Conservation (phyloP, 345 rosid species). For the Citrus reticulata region DNA sequence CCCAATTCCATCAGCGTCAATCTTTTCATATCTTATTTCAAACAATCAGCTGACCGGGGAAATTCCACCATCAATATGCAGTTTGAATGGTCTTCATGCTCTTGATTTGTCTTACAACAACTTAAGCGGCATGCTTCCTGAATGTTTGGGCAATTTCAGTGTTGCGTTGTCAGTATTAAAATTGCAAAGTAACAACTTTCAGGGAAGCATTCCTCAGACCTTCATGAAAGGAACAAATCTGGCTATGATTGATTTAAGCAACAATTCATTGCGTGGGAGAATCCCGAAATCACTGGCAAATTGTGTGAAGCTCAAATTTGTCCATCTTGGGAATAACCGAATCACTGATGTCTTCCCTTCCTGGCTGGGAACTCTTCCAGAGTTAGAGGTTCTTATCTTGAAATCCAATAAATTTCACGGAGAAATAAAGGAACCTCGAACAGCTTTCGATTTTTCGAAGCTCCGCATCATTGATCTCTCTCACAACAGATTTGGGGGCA, state of each 20-base stretch:
- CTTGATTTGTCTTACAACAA: too few relatives aligned
- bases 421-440: background rate
- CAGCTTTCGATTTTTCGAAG: background rate
- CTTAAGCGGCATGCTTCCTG: too few relatives aligned
- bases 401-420: conserved; percentile 5
- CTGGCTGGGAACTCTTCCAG: conserved; percentile 16
- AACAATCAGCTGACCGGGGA: too few relatives aligned
- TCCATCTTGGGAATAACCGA: background rate
- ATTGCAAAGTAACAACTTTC: too few relatives aligned
- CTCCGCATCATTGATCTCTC: background rate
- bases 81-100: too few relatives aligned
- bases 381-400: background rate
- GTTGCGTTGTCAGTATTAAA: background rate
- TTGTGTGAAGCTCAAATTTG: background rate
- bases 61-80: too few relatives aligned
- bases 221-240: background rate
- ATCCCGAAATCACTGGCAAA: background rate
- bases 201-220: background rate
- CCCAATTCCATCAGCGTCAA: background rate
- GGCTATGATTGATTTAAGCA: background rate
- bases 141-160: too few relatives aligned
- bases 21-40: background rate
- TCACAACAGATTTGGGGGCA: too few relatives aligned
- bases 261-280: background rate
- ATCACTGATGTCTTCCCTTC: conserved; percentile 16